phyloP scores from a whole-genome alignment of 371 early-diverging fungal species.

The Phascolomyces articulosus region DNA sequence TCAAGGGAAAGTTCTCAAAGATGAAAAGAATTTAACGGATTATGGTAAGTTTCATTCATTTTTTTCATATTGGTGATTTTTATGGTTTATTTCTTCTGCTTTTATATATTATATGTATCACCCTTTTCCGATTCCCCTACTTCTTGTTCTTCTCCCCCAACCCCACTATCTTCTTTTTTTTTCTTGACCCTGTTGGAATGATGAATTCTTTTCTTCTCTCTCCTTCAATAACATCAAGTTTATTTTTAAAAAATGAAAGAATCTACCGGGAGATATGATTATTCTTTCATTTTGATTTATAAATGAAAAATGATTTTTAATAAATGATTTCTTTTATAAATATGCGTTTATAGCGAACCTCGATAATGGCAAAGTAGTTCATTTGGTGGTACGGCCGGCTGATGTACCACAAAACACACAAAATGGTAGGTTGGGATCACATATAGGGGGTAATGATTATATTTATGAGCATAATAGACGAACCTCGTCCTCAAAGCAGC shows the following conservation, averaged over 20 bases:
- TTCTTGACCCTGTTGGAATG: too few relatives aligned
- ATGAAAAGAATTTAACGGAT: conserved; percentile 54
- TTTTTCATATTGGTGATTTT: background rate
- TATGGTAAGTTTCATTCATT: conserved; percentile 45
- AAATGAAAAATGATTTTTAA: background rate
- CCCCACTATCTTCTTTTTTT: too few relatives aligned
- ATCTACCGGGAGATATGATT: background rate
- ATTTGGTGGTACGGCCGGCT: conserved; percentile 60
- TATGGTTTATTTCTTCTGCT: background rate
- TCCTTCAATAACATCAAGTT: too few relatives aligned
- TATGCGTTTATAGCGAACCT: conserved; percentile 48
- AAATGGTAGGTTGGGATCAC: conserved; percentile 45
- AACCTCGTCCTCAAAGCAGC: conserved; percentile 24
- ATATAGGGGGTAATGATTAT: conserved; percentile 3
- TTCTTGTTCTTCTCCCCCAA: too few relatives aligned
- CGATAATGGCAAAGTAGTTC: conserved; percentile 62
- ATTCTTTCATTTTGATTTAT: background rate
- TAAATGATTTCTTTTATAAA: background rate
- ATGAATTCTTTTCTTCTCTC: too few relatives aligned
- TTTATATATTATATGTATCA: too few relatives aligned
- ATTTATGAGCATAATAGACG: conserved; percentile 17
- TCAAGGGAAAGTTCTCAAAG: conserved; percentile 61
- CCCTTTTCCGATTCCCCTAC: too few relatives aligned
- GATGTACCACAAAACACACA: conserved; percentile 55
- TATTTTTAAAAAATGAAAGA: too few relatives aligned